These are phyloP conservation scores for Alternaria conjuncta DNA, from an alignment of 2,329 filamentous ascomycete genomes.

Conservation along the genomic window DNA sequence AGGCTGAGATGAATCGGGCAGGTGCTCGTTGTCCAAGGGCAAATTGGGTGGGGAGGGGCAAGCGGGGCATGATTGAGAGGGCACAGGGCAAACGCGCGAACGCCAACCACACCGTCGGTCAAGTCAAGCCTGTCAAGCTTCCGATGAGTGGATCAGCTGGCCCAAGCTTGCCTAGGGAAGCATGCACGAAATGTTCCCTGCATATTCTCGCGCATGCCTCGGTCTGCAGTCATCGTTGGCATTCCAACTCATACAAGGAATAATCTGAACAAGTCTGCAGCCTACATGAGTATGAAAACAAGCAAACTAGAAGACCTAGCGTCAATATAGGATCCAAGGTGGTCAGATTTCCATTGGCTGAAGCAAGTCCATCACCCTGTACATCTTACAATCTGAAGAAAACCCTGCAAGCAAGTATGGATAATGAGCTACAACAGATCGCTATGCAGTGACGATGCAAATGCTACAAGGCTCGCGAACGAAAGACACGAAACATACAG, in stretches of 20 bases:
- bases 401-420: neutral
- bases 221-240: neutral
- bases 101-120: neutral
- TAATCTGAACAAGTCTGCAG: neutral
- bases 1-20: constrained; percentile 38
- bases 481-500: neutral
- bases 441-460: constrained; percentile 28
- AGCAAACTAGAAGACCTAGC: neutral
- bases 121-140: constrained; percentile 14
- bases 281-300: neutral
- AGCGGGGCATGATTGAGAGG: constrained; percentile 24
- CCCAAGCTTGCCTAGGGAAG: neutral
- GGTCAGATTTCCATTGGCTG: neutral
- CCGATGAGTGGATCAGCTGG: constrained; percentile 1
- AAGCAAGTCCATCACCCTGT: neutral
- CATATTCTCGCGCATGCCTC: neutral
- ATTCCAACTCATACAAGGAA: neutral
- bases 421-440: constrained; percentile 6
- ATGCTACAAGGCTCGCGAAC: constrained; percentile 13
- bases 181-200: constrained; percentile 5
- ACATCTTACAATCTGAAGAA: neutral
- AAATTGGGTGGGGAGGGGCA: constrained; percentile 25
- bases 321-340: neutral
- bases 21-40: constrained; percentile 25
- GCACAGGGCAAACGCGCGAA: neutral